Evolutionary conservation across 2,329 filamentous ascomycete species (phyloP).

Genomic region (Phialemoniopsis sp.): DNA sequence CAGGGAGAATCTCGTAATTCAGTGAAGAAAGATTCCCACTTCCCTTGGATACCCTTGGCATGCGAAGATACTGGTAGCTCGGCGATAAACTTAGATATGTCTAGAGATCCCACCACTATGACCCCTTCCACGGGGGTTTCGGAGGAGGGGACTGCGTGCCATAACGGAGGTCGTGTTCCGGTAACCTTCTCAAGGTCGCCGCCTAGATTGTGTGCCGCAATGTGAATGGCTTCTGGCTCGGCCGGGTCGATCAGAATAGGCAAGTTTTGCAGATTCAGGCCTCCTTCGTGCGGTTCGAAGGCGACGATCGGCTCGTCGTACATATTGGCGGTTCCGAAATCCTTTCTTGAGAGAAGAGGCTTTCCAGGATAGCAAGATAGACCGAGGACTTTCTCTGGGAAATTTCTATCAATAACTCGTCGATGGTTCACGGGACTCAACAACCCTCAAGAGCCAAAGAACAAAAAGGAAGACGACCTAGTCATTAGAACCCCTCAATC

Average conservation of each 20-base stretch:
- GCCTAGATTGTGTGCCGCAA: background rate
- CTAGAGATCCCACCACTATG: background rate
- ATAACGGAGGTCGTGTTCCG: background rate
- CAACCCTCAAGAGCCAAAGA: too few relatives aligned
- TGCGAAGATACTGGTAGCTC: background rate
- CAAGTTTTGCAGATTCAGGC: background rate
- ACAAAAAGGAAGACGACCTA: too few relatives aligned
- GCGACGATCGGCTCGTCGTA: too few relatives aligned
- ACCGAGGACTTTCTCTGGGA: too few relatives aligned
- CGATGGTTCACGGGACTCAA: too few relatives aligned
- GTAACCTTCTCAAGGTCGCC: background rate
- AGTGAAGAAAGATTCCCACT: slow-evolving; percentile 55
- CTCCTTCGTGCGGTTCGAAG: too few relatives aligned
- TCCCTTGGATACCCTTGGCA: too few relatives aligned
- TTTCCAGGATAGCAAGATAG: too few relatives aligned
- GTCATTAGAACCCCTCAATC: too few relatives aligned
- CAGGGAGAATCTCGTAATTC: slow-evolving; percentile 41
- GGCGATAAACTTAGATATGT: background rate
- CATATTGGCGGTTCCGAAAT: too few relatives aligned
- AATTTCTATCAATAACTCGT: too few relatives aligned
- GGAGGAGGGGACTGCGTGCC: background rate
- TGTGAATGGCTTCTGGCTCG: background rate
- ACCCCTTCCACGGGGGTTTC: background rate
- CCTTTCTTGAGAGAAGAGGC: too few relatives aligned
- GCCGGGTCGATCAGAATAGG: background rate